A percentile compares a stretch with the other conserved stretches of the same genome.
phyloP scores from a whole-genome alignment of 2,329 filamentous ascomycete genomes.

The Monilinia laxa region DNA sequence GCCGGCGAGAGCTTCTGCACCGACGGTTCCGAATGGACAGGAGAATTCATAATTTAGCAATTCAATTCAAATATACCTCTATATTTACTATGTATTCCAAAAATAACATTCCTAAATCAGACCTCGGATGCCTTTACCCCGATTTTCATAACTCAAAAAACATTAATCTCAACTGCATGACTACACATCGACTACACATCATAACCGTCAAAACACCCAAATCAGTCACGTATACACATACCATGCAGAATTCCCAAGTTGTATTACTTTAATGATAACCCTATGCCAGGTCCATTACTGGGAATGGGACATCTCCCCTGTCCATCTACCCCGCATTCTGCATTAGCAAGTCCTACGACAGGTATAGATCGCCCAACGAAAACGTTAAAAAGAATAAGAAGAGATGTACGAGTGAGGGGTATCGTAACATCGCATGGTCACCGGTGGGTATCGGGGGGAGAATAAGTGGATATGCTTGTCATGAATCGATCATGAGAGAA shows the following conservation, averaged over 20 bases:
- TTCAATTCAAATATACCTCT: too few species aligned
- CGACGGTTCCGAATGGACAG: too few species aligned
- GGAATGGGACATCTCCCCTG: background rate
- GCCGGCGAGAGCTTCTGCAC: too few species aligned
- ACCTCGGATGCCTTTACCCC: too few species aligned
- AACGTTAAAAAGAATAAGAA: background rate
- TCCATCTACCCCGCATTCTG: conserved; percentile 11
- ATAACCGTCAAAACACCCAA: background rate
- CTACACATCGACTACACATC: too few species aligned
- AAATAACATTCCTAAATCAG: too few species aligned
- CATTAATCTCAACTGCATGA: too few species aligned
- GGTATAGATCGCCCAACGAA: conserved; percentile 1
- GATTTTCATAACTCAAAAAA: too few species aligned
- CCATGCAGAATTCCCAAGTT: background rate
- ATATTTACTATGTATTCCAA: too few species aligned
- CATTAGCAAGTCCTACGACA: conserved; percentile 7
- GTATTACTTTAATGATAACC: background rate
- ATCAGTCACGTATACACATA: background rate
- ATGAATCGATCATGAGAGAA: background rate
- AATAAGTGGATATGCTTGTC: background rate
- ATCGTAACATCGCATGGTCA: conserved; percentile 22
- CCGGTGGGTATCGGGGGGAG: background rate
- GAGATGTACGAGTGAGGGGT: conserved; percentile 13
- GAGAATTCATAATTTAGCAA: too few species aligned
- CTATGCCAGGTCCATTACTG: background rate